phyloP scores from a whole-genome alignment of 352 stramenopile genomes.

The Phytophthora colocasiae region DNA sequence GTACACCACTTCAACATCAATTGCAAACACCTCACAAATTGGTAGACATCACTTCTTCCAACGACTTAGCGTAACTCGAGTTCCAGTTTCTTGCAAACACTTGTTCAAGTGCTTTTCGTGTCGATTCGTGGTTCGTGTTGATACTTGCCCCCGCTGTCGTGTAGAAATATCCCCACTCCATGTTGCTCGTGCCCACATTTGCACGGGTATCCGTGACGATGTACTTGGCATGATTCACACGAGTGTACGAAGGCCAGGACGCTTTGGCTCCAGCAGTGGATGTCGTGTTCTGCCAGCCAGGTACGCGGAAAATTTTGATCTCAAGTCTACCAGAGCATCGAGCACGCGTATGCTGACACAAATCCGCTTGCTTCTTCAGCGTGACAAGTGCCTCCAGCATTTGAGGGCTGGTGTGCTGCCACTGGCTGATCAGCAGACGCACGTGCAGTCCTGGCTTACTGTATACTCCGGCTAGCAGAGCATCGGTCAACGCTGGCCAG shows the following conservation, averaged over 20 bases:
- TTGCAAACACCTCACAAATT: neutral
- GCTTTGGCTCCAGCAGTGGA: conserved; percentile 31
- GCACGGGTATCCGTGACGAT: conserved; percentile 82
- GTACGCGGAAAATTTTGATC: conserved; percentile 78
- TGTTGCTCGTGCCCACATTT: conserved; percentile 89
- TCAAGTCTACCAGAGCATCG: conserved; percentile 63
- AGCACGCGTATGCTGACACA: conserved; percentile 49
- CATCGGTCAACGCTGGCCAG: conserved; percentile 74
- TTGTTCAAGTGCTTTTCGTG: conserved; percentile 56
- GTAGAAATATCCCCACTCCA: conserved; percentile 91
- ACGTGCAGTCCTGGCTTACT: conserved; percentile 58
- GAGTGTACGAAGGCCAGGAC: conserved; percentile 70
- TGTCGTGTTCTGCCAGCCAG: conserved; percentile 78
- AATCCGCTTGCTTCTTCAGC: conserved; percentile 53
- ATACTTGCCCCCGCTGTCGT: conserved; percentile 79
- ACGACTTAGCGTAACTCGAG: conserved; percentile 61
- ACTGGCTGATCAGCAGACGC: conserved; percentile 80
- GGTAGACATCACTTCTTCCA: conserved; percentile 29
- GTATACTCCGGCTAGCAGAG: conserved; percentile 63
- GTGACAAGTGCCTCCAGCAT: conserved; percentile 60
- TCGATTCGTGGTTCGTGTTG: conserved; percentile 76
- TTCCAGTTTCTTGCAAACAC: conserved; percentile 84
- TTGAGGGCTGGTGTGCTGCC: conserved; percentile 67
- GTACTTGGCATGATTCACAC: conserved; percentile 88
- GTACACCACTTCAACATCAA: neutral